Evolutionary conservation across 352 stramenopile species (phyloP), one percentile per base, ranked within the genome.

Genomic region (Pythium chondricola): DNA sequence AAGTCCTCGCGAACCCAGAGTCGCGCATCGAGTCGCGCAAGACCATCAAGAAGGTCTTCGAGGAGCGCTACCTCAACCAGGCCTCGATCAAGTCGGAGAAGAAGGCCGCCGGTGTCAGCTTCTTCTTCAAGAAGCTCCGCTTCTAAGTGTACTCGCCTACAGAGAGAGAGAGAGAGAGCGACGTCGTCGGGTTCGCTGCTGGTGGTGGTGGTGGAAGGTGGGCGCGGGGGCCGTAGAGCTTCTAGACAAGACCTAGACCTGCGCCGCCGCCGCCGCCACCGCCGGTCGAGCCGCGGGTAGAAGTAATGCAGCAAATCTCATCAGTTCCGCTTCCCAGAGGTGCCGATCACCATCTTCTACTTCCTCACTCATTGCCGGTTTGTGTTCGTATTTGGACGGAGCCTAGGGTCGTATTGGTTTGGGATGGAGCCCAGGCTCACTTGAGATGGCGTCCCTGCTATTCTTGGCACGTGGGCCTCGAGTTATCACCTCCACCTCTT

Each of bases 51-150:
- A 98, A 99, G 82, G 83, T 98, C 56, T 98, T 99, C 72, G 93
- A 99, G 74, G 95, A 99, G 67, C 83, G 95, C 47, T 90, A 86
- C 74, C 70, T 97, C 49, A 98, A 97, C 74, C 95, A 98, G 75
- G 94, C 85, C 50, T 73, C 87, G 48, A 92, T 86, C 65, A 98
- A 98, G 69, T 98, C 87, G 64, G 93, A 98, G 74, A 98, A 98
- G 91, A 99, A 98, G 85, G 95, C 96, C 66, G 83, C 88, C 56
- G 96, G 95, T 67, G 95, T 95, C 56, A 95, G 74, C 76, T 99
- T 98, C 82, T 99, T 99, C 78, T 99, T 98, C 93, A 96, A 98
- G 74, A 98, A 98, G 82, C 93, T 99, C 68, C 83, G 92, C 72
- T 99, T 99, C 84, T 99, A 98, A 98, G 75, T 46, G 9, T 44